Evolutionary conservation across 2,329 filamentous ascomycete species (phyloP), one percentile per base, ranked within the genome.

Genomic region (Colletotrichum sp.): DNA sequence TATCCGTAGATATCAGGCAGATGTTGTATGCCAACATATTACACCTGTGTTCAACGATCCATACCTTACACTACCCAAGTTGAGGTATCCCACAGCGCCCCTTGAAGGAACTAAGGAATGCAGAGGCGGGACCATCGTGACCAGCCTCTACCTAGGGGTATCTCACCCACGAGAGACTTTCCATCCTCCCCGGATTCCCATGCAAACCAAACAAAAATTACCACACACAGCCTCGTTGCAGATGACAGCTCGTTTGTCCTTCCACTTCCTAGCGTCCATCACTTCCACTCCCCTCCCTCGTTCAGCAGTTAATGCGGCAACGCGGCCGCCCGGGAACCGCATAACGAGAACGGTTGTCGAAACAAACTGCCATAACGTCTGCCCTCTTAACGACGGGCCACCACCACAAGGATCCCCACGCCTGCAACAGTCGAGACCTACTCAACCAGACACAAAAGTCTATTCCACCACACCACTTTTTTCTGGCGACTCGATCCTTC

Each of bases 261-360:
- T 68, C 24, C 28, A 30, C 28, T 75, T 36, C 68, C 34, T 34
- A 18, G 15, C 34, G 28, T 24, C 28, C 15, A 52, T 34, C 60
- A 71, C n/a, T 73, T 39, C 28, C 28, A 8, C 44, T 30, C 65
- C 21, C 16, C 55, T 30, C 28, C 26, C 26, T 36, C 13, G 13
- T 24, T 39, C 24, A 65, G 15, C 18, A 30, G 30, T 52, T 13
- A 68, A 64, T 52, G 39, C 44, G 63, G 57, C 62, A 62, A 24
- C 30, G 62, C 68, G 30, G 67, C 68, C 62, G 62, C 49, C 18
- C 26, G 34, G 67, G 26, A n/a, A 57, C 49, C 60, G 72, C 73
- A 73, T 76, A 72, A 30, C 24, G 39, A 52, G 63, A 72, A 64
- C 57, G 73, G 69, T 68, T 62, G 69, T 72, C 73, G 63, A 76